Base-by-base conservation (phyloP, 2,329 filamentous ascomycete genomes). In the Cladosporium velox region DNA sequence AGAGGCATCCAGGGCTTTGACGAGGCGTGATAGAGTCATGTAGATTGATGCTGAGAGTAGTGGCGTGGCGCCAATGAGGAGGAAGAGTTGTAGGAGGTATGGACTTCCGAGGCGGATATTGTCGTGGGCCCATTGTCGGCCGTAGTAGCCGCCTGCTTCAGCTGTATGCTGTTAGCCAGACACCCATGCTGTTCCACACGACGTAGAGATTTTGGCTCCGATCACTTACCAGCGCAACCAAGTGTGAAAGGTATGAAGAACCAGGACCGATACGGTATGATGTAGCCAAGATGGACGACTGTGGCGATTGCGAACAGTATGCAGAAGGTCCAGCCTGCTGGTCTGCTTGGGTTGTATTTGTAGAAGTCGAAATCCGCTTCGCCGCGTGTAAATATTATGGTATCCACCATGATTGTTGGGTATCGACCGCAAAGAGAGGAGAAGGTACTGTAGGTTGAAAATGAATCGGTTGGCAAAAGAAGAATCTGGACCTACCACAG, bases 1-100 rank as follows among this genome's bases (percentile, higher is more conserved):
- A 6, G 64, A 64, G 1, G 70, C 68, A n/a, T 69, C 68, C 52
- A 62, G 65, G 8, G 68, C 66, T 21, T 54, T 41, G 21, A 82
- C 77, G 2, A 80, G 74, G 28, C 79, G 77, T 2, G 79, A 76
- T 2, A 82, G 76, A 30, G 78, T 79, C 80, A 82, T 82, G 74
- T 83, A 82, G 30, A 83, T 75, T 0, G 79, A 79, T 0, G 81
- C 81, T 11, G 81, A 81, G 68, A 82, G 81, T 68, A 82, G 79
- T 5, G 80, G 76, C 1, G 81, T 80, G 1, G 81, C 79, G n/a
- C 81, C 67, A 1, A 83, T 77, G 26, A 81, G 71, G 21, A 82
- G 72, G 47, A 75, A 72, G n/a, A 78, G 77, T 69, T 82, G 78
- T 12, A 78, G 66, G 21, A 82, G 76, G 73, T 80, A 83, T 0